A percentile compares a stretch with the other conserved stretches of the same genome.
Conservation (phyloP, 192 early-diverging fungal species). For the Radiomyces spectabilis region DNA sequence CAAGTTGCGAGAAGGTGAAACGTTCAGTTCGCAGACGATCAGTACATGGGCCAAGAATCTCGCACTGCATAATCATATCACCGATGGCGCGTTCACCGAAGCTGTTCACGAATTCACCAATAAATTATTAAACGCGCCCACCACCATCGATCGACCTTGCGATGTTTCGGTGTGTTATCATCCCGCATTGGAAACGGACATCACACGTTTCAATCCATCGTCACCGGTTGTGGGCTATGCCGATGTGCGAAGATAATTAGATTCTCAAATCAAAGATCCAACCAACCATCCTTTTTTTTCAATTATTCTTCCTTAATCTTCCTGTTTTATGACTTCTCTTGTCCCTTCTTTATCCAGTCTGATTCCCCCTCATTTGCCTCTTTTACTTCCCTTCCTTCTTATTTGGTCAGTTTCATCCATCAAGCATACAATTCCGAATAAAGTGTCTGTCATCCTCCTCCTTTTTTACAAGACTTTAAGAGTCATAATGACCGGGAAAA, state of each 20-base stretch:
- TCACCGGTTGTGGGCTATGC: conserved; percentile 5
- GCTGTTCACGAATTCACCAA: conserved; percentile 54
- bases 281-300: too few relatives aligned
- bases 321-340: neutral
- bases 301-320: neutral
- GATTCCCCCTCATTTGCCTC: neutral
- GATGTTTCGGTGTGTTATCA: neutral
- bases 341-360: neutral
- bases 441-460: too few relatives aligned
- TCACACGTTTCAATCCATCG: neutral
- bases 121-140: conserved; percentile 18
- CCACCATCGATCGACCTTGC: conserved; percentile 30
- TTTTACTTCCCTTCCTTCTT: neutral
- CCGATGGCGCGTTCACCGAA: conserved; percentile 56
- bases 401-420: too few relatives aligned
- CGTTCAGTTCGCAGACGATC: conserved; percentile 71
- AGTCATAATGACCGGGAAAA: too few relatives aligned
- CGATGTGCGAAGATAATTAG: neutral
- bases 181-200: neutral
- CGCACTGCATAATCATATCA: conserved; percentile 49
- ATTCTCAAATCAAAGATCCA: neutral
- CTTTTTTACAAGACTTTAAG: too few relatives aligned
- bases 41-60: conserved; percentile 79
- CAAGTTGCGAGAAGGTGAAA: conserved; percentile 71
- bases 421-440: too few relatives aligned